These are phyloP conservation scores for Tricholoma bakamatsutake DNA, from an alignment of 768 basidiomycete genomes.

Conservation along the genomic window DNA sequence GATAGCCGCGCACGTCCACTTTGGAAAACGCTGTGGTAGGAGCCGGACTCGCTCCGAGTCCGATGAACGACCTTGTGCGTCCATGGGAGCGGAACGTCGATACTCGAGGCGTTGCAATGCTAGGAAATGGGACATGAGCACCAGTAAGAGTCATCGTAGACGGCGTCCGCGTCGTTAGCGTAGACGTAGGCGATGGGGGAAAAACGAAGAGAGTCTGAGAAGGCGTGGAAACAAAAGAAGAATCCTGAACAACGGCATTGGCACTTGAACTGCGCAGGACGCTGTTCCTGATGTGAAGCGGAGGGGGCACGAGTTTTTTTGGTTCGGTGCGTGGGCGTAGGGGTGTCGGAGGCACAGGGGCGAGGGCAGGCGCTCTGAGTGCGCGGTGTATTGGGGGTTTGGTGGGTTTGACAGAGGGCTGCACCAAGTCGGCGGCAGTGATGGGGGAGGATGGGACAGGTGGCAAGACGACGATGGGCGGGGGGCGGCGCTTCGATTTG, in stretches of 20 bases:
- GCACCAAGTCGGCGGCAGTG: conserved; percentile 32
- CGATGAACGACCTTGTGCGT: conserved; percentile 70
- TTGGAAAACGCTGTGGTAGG: conserved; percentile 80
- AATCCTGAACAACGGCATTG: background rate
- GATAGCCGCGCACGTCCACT: conserved; percentile 80
- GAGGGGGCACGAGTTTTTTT: conserved; percentile 48
- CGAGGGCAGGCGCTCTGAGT: too few relatives aligned
- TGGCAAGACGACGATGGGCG: conserved; percentile 55
- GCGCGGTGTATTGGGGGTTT: conserved; percentile 6
- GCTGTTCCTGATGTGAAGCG: conserved; percentile 44
- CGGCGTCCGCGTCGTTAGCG: conserved; percentile 53
- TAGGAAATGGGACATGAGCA: conserved; percentile 47
- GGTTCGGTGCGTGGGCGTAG: conserved; percentile 46
- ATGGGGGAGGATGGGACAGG: conserved; percentile 73
- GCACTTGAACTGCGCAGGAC: conserved; percentile 28
- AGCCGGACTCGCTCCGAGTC: conserved; percentile 57
- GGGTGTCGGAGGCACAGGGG: conserved; percentile 19
- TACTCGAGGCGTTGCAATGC: conserved; percentile 60
- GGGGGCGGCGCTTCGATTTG: conserved; percentile 56
- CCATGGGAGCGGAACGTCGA: conserved; percentile 63
- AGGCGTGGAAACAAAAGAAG: conserved; percentile 22
- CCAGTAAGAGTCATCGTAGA: conserved; percentile 75
- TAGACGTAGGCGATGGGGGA: conserved; percentile 61
- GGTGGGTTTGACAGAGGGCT: conserved; percentile 11
- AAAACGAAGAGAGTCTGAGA: conserved; percentile 87